Conservation (phyloP, 2,329 filamentous ascomycete species). For the Onygenales sp. region DNA sequence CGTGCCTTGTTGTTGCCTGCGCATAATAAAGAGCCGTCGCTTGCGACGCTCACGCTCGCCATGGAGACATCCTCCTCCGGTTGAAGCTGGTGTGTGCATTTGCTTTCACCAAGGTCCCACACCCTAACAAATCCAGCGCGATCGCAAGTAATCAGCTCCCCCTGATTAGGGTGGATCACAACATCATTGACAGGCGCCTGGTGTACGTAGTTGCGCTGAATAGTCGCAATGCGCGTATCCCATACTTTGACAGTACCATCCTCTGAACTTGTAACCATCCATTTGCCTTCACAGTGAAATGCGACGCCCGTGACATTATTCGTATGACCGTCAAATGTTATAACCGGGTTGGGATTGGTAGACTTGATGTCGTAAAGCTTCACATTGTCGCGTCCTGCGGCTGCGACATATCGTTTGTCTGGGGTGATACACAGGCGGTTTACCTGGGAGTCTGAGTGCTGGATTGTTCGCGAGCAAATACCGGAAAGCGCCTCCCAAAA, state of each 20-base stretch:
- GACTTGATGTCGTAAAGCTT: slow-evolving; percentile 99
- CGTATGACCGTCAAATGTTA: slow-evolving; percentile 92
- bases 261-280: slow-evolving; percentile 98
- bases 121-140: slow-evolving; percentile 84
- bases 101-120: slow-evolving; percentile 96
- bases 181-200: slow-evolving; percentile 89
- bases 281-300: slow-evolving; percentile 98
- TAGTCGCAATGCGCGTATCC: slow-evolving; percentile 76
- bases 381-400: slow-evolving; percentile 70
- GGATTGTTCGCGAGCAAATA: slow-evolving; percentile 95
- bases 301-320: slow-evolving; percentile 93
- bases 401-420: slow-evolving; percentile 91
- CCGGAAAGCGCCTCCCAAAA: slow-evolving; percentile 98
- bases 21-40: slow-evolving; percentile 83
- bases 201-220: slow-evolving; percentile 91
- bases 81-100: slow-evolving; percentile 90
- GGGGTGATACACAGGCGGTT: slow-evolving; percentile 97
- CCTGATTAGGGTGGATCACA: slow-evolving; percentile 98
- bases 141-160: slow-evolving; percentile 94
- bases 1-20: slow-evolving; percentile 82
- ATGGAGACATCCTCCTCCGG: slow-evolving; percentile 93
- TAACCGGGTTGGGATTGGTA: slow-evolving; percentile 85
- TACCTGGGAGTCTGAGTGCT: slow-evolving; percentile 95
- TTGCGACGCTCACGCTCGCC: slow-evolving; percentile 90
- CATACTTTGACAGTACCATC: slow-evolving; percentile 96